Conservation (phyloP, 495 filamentous ascomycete genomes). For the Aspergillus saccharolyticus region DNA sequence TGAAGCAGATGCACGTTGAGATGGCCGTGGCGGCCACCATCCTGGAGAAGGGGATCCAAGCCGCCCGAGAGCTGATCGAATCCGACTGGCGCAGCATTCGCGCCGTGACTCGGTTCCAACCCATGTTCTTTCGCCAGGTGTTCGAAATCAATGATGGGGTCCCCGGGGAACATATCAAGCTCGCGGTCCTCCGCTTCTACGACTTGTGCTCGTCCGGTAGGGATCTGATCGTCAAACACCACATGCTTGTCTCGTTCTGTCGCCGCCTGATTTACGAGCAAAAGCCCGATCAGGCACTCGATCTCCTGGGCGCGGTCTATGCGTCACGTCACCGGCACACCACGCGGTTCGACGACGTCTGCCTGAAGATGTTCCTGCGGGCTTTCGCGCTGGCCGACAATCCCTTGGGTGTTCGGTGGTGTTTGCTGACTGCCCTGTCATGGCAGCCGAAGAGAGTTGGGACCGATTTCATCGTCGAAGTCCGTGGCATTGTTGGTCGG, state of each 20-base stretch:
- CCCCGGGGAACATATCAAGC: conserved; percentile 27
- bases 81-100: conserved; percentile 25
- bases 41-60: conserved; percentile 29
- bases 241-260: conserved; percentile 25
- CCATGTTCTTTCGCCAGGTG: conserved; percentile 38
- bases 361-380: conserved; percentile 42
- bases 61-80: conserved; percentile 30
- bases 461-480: conserved; percentile 33
- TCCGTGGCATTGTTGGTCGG: conserved; percentile 23
- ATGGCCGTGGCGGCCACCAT: conserved; percentile 35
- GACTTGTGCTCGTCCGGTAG: conserved; percentile 31
- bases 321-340: conserved; percentile 33
- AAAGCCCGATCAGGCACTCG: conserved; percentile 26
- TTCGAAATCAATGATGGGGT: conserved; percentile 19
- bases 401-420: conserved; percentile 41
- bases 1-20: conserved; percentile 33
- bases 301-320: conserved; percentile 35
- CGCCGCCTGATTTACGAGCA: conserved; percentile 26
- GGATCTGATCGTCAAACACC: conserved; percentile 30
- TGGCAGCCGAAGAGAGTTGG: conserved; percentile 28
- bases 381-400: conserved; percentile 27
- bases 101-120: conserved; percentile 21
- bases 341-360: conserved; percentile 32
- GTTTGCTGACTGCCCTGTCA: conserved; percentile 33
- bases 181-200: conserved; percentile 40